Percentiles rank a stretch among this genome's conserved stretches.
These are phyloP conservation scores for Rhododendron williamsianum DNA, from an alignment of 148 eudicot genomes.

Conservation along the genomic window DNA sequence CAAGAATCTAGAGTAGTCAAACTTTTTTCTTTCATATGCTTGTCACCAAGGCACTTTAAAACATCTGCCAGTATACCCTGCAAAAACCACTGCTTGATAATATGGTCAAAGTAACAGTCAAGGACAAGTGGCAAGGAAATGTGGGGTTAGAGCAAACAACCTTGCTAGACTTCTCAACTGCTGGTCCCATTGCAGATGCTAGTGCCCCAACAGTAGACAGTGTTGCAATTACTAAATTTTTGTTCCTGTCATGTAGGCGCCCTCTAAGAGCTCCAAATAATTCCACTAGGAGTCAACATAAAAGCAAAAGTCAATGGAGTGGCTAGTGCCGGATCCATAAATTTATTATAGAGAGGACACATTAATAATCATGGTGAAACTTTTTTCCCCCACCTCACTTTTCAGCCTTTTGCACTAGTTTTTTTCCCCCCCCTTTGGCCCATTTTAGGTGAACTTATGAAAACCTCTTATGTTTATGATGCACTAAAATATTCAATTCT, in stretches of 20 bases:
- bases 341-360: no score
- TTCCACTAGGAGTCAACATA: slow-evolving; percentile 43
- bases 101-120: slow-evolving; percentile 5
- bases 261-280: slow-evolving; percentile 90
- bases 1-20: slow-evolving; percentile 73
- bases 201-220: slow-evolving; percentile 73
- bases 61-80: slow-evolving; percentile 93
- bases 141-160: slow-evolving; percentile 21
- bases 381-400: no score
- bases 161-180: slow-evolving; percentile 96
- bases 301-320: neutral
- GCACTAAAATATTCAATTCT: no score
- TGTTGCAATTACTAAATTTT: slow-evolving; percentile 77
- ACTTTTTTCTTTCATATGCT: slow-evolving; percentile 90
- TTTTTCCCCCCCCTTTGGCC: no score
- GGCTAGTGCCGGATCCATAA: no score
- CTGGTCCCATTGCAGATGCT: slow-evolving; percentile 92
- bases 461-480: no score
- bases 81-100: slow-evolving; percentile 8
- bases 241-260: slow-evolving; percentile 85
- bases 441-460: no score
- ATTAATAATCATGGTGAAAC: no score
- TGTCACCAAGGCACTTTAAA: slow-evolving; percentile 95
- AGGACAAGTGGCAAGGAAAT: neutral
- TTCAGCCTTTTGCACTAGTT: no score